Evolutionary conservation across 768 basidiomycete genomes (phyloP).

Genomic region (Tylopilus vinaceipallidus): DNA sequence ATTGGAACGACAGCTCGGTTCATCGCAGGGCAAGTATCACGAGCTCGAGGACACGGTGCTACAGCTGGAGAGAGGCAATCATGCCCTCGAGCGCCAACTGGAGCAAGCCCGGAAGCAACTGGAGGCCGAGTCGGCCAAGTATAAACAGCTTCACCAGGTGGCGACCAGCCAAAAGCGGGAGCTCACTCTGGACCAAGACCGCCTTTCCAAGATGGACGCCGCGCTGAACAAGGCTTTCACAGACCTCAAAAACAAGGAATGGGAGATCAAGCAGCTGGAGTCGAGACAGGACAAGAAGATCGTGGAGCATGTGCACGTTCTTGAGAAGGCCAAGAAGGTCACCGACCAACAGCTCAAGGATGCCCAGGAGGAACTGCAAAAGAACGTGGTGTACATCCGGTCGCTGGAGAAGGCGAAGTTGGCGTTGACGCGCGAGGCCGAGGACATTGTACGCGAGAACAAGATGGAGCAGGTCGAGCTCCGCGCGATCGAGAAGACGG

Average conservation of each 20-base stretch:
- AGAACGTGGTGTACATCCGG: constrained; percentile 71
- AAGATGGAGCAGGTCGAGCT: constrained; percentile 67
- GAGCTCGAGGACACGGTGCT: constrained; percentile 88
- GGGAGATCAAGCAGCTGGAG: constrained; percentile 83
- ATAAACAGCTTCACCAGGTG: constrained; percentile 70
- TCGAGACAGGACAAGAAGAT: constrained; percentile 96
- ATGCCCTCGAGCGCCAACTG: constrained; percentile 66
- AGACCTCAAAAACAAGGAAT: constrained; percentile 78
- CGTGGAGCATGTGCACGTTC: constrained; percentile 94
- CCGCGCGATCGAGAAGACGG: constrained; percentile 66
- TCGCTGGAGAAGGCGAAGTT: constrained; percentile 83
- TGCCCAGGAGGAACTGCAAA: constrained; percentile 74
- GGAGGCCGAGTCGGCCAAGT: constrained; percentile 68
- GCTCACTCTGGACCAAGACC: constrained; percentile 62
- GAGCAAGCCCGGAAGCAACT: constrained; percentile 71
- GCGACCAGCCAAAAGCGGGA: constrained; percentile 66
- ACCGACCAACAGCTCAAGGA: constrained; percentile 89
- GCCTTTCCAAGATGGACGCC: constrained; percentile 67
- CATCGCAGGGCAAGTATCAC: constrained; percentile 72
- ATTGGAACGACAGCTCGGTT: constrained; percentile 72
- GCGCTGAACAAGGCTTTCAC: constrained; percentile 79
- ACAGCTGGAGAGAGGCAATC: constrained; percentile 80
- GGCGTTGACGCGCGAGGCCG: constrained; percentile 73
- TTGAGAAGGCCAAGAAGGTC: constrained; percentile 92
- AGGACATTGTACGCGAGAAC: constrained; percentile 75